Conservation (phyloP, 139 green algal species). For the Chlorella sp. region DNA sequence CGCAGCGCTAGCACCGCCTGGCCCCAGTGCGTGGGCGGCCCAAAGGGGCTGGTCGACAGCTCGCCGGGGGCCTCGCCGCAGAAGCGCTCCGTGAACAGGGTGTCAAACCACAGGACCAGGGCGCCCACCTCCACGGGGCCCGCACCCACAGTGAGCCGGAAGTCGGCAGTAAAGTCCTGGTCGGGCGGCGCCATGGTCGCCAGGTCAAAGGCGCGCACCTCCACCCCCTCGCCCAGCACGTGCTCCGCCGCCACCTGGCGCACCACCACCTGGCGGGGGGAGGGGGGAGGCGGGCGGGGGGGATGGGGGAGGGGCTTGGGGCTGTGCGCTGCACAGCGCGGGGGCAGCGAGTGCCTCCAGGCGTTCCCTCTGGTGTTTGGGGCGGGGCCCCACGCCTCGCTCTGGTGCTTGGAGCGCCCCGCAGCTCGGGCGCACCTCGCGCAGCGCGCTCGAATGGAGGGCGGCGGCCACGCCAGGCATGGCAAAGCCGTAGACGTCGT, state of each 20-base stretch:
- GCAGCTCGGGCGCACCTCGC: no score
- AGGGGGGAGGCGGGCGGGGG: background rate
- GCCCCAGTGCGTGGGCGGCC: constrained; percentile 86
- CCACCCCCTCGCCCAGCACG: constrained; percentile 46
- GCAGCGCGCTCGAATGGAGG: no score
- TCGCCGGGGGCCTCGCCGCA: constrained; percentile 72
- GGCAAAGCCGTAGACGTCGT: constrained; percentile 91
- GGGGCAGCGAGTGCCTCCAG: no score
- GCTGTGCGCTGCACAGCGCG: background rate
- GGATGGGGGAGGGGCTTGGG: background rate
- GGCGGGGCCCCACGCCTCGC: no score
- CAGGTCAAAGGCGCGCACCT: constrained; percentile 71
- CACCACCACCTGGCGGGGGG: constrained; percentile 59
- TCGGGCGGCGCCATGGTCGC: constrained; percentile 73
- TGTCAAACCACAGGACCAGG: constrained; percentile 97
- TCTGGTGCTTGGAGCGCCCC: no score
- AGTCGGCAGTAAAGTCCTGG: constrained; percentile 86
- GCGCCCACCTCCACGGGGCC: constrained; percentile 40
- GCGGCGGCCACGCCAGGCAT: no score
- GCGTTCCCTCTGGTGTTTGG: no score
- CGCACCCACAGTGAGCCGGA: constrained; percentile 46
- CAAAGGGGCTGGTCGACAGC: constrained; percentile 81
- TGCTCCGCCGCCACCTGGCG: constrained; percentile 51
- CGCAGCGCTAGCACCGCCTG: constrained; percentile 88
- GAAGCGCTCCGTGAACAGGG: constrained; percentile 81